Base-by-base conservation (phyloP, 2,329 filamentous ascomycete genomes). In the Alternaria ethzedia region DNA sequence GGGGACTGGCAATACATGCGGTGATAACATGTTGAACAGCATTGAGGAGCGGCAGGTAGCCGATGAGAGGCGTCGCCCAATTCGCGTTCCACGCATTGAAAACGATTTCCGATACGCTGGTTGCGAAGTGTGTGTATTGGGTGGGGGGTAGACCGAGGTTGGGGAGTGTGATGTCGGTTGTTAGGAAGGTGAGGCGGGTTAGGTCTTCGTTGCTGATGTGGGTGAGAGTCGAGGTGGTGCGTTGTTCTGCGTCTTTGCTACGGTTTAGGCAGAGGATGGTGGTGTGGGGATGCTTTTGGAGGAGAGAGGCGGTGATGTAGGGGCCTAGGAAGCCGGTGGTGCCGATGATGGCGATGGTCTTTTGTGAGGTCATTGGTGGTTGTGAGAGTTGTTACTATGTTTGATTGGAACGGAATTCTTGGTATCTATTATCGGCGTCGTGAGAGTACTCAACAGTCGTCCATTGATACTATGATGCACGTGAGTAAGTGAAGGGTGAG, bases 71-170 rank as follows among this genome's bases (percentile, higher is more conserved):
- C 12, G 36, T 36, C 15, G 20, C 26, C 54, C 54, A 57, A 10
- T 36, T 47, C 9, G 54, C 28, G 21, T 45, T 57, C 54, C 54
- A 57, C 21, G 54, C 54, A 20, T 57, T 57, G 21, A 57, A 49
- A 11, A 57, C 17, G 9, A 57, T 11, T 49, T 57, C 44, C 1
- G 47, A 23, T 4, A 57, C 41, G 15, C 13, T 28, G 21, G 20
- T 26, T 13, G 26, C n/a, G 13, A 57, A 28, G 6, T 47, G 43
- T 11, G 47, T 32, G 41, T 57, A 47, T 28, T 46, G 43, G 8
- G 6, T 17, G 10, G 12, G 11, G 12, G 17, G 3, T 6, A 57
- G 20, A 2, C 54, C 54, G 12, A 57, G 26, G 6, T 23, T 13
- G 7, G 26, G 21, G 8, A 25, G 25, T 20, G 54, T 36, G 15